Evolutionary conservation across 1,284 basidiomycete species (phyloP).

Genomic region (Cutaneotrichosporon dermatis): DNA sequence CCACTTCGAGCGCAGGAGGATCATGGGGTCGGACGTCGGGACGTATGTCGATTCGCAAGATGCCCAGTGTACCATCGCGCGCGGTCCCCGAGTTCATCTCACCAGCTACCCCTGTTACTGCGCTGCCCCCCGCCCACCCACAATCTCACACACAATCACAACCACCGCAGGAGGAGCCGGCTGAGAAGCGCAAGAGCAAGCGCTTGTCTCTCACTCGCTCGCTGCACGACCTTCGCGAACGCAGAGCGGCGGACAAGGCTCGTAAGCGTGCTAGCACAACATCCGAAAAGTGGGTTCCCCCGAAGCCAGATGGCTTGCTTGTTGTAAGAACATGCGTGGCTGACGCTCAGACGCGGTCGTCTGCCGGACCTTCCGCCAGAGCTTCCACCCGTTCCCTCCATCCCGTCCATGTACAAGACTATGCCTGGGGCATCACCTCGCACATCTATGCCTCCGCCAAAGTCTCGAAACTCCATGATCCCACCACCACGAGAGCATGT

Average conservation of each 20-base stretch:
- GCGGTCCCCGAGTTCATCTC: background rate
- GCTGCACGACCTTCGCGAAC: constrained; percentile 9
- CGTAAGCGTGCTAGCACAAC: background rate
- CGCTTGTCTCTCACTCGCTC: constrained; percentile 14
- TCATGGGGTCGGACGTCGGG: background rate
- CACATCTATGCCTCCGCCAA: background rate
- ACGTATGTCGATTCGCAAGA: background rate
- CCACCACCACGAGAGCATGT: background rate
- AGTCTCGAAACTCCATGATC: background rate
- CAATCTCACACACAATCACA: too few relatives aligned
- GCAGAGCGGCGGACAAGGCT: constrained; percentile 4
- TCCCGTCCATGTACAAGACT: constrained; percentile 10
- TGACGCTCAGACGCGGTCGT: background rate
- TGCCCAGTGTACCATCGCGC: background rate
- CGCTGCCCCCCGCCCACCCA: background rate
- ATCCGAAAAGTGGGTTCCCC: constrained; percentile 6
- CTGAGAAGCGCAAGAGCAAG: constrained; percentile 5
- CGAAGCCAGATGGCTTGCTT: too few relatives aligned
- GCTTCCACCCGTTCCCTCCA: constrained; percentile 7
- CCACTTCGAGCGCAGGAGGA: background rate
- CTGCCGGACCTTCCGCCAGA: background rate
- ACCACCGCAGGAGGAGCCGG: background rate
- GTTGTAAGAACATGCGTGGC: too few relatives aligned
- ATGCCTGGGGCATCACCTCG: too few relatives aligned
- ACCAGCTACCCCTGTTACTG: background rate